phyloP scores from a whole-genome alignment of 768 basidiomycete genomes.

The Cytidiella melzeri region DNA sequence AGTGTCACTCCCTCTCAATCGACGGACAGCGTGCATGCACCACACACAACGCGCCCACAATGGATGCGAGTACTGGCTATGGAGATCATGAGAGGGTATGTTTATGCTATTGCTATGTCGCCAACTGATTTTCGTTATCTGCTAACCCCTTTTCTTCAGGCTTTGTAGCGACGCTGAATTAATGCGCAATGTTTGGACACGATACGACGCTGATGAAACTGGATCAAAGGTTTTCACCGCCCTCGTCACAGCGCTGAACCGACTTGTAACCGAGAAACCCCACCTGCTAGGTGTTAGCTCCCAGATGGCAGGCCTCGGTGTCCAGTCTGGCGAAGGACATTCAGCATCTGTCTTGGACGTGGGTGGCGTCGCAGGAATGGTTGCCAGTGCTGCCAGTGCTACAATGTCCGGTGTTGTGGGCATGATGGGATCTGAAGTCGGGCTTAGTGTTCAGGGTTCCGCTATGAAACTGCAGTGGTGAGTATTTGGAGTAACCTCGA shows the following conservation, averaged over 20 bases:
- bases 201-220: conserved; percentile 56
- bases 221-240: conserved; percentile 70
- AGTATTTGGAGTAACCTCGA: conserved; percentile 19
- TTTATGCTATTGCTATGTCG: neutral
- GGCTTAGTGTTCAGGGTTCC: conserved; percentile 66
- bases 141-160: conserved; percentile 26
- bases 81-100: conserved; percentile 86
- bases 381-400: conserved; percentile 76
- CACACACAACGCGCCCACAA: conserved; percentile 39
- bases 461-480: conserved; percentile 92
- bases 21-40: conserved; percentile 15
- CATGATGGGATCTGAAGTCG: conserved; percentile 69
- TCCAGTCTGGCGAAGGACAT: conserved; percentile 33
- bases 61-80: conserved; percentile 92
- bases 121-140: neutral
- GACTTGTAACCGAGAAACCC: conserved; percentile 86
- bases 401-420: conserved; percentile 82
- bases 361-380: conserved; percentile 72
- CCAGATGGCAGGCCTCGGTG: conserved; percentile 80
- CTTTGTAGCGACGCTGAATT: conserved; percentile 77
- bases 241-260: conserved; percentile 77
- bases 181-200: conserved; percentile 72
- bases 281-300: conserved; percentile 69
- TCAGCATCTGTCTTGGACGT: conserved; percentile 53
- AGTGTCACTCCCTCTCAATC: conserved; percentile 12